Evolutionary conservation across 371 early-diverging fungal genomes (phyloP).

Genomic region (Rhizomucor pusillus): DNA sequence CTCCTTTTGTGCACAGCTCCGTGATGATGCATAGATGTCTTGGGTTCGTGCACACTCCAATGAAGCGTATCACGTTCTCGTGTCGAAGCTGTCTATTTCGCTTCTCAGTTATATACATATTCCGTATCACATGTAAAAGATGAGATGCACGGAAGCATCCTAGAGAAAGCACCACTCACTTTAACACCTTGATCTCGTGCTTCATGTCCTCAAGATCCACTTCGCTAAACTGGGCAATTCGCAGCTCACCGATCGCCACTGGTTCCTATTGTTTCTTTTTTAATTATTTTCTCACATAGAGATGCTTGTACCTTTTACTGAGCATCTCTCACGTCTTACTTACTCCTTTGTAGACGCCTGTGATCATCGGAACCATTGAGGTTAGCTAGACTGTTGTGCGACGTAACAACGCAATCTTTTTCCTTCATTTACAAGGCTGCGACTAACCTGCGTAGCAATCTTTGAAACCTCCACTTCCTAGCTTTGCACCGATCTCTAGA

Average conservation of each 20-base stretch:
- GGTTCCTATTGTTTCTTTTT: no score
- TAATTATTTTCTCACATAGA: no score
- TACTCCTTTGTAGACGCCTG: slow-evolving; percentile 13
- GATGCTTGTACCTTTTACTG: no score
- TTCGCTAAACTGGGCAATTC: slow-evolving; percentile 63
- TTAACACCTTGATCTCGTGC: slow-evolving; percentile 75
- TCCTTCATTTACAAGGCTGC: no score
- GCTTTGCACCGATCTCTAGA: slow-evolving; percentile 56
- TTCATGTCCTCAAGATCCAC: slow-evolving; percentile 71
- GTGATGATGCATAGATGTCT: slow-evolving; percentile 73
- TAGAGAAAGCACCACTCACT: slow-evolving; percentile 37
- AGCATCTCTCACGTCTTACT: not conserved
- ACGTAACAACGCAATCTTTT: no score
- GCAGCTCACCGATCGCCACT: slow-evolving; percentile 73
- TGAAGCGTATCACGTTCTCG: slow-evolving; percentile 74
- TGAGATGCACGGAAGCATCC: no score
- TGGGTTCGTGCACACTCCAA: slow-evolving; percentile 69
- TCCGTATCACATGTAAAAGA: not conserved
- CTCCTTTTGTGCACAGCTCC: slow-evolving; percentile 74
- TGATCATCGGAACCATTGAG: not conserved
- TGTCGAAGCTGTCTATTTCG: slow-evolving; percentile 64
- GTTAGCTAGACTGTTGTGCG: no score
- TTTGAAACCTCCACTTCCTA: slow-evolving; percentile 82
- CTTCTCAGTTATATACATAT: not conserved
- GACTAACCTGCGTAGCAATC: slow-evolving; percentile 64